Evolutionary conservation across 352 stramenopile species (phyloP).

Genomic region (Pythium scleroteichum): DNA sequence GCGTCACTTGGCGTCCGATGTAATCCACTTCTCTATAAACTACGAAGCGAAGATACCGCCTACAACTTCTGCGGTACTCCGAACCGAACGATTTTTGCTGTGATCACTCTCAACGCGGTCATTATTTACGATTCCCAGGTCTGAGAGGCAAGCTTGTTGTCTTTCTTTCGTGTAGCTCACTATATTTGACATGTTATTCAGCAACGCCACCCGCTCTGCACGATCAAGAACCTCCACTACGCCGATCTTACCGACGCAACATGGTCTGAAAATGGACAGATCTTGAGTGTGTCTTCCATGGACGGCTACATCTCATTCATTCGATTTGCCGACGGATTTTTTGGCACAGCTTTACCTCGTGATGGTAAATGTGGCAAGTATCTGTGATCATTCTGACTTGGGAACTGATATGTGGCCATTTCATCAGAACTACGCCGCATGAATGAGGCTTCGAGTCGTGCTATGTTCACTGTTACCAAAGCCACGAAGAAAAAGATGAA

Average conservation of each 20-base stretch:
- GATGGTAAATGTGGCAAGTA: conserved; percentile 8
- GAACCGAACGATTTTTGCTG: conserved; percentile 90
- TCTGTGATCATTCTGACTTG: too few relatives aligned
- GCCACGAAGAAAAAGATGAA: conserved; percentile 62
- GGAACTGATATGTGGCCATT: too few relatives aligned
- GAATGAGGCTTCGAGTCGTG: conserved; percentile 49
- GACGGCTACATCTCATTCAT: conserved; percentile 96
- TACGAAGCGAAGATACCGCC: conserved; percentile 37
- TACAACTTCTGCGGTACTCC: conserved; percentile 80
- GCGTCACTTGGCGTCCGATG: conserved; percentile 92
- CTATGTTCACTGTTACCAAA: conserved; percentile 69
- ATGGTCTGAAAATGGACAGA: conserved; percentile 91
- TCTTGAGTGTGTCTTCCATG: conserved; percentile 93
- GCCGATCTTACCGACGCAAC: conserved; percentile 92
- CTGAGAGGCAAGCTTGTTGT: background rate
- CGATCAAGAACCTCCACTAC: conserved; percentile 93
- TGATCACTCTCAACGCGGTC: conserved; percentile 93
- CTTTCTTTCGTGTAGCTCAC: background rate
- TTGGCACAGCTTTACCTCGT: conserved; percentile 36
- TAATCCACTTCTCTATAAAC: conserved; percentile 91
- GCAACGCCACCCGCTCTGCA: conserved; percentile 84
- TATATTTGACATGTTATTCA: conserved; percentile 17
- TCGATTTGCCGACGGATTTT: conserved; percentile 89
- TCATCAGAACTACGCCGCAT: conserved; percentile 45
- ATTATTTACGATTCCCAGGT: conserved; percentile 96